Conservation (phyloP, 1,139 yeast genomes). For the Meyerozyma sp. region DNA sequence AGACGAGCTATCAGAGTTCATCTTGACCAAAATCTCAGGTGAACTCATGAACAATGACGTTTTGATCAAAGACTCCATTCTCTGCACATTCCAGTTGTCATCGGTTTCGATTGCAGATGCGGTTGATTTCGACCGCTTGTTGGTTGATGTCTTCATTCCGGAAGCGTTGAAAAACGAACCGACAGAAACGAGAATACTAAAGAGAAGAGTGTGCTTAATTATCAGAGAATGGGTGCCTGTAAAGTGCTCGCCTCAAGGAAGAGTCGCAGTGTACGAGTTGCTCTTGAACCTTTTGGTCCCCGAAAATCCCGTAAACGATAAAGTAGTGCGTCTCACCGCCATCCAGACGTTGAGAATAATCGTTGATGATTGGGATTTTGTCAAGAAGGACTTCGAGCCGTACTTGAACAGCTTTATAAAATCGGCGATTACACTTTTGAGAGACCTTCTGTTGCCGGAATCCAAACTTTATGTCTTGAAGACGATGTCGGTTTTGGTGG, state of each 20-base stretch:
- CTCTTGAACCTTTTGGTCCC: constrained; percentile 42
- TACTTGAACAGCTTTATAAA: constrained; percentile 51
- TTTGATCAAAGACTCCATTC: constrained; percentile 70
- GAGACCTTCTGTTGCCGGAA: constrained; percentile 55
- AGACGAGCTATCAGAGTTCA: constrained; percentile 52
- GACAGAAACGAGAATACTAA: constrained; percentile 54
- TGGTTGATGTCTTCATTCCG: constrained; percentile 60
- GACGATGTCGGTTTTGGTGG: constrained; percentile 60
- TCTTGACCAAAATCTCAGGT: constrained; percentile 58
- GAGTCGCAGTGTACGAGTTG: constrained; percentile 57
- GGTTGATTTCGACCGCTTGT: constrained; percentile 58
- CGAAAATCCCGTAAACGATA: constrained; percentile 48
- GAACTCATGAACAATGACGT: constrained; percentile 44
- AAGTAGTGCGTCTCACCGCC: constrained; percentile 71
- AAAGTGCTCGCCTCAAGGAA: constrained; percentile 53
- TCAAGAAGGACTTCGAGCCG: constrained; percentile 61
- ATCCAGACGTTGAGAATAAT: constrained; percentile 65
- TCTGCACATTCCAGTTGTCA: constrained; percentile 78
- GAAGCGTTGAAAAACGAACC: constrained; percentile 47
- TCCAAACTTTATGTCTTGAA: constrained; percentile 68
- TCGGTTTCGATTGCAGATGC: constrained; percentile 59
- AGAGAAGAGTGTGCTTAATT: constrained; percentile 71
- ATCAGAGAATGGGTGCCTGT: constrained; percentile 78
- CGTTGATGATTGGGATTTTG: constrained; percentile 85
- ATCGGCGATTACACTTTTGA: constrained; percentile 42